Base-by-base conservation (phyloP, 2,329 filamentous ascomycete species). In the Lecanicillium sp. region DNA sequence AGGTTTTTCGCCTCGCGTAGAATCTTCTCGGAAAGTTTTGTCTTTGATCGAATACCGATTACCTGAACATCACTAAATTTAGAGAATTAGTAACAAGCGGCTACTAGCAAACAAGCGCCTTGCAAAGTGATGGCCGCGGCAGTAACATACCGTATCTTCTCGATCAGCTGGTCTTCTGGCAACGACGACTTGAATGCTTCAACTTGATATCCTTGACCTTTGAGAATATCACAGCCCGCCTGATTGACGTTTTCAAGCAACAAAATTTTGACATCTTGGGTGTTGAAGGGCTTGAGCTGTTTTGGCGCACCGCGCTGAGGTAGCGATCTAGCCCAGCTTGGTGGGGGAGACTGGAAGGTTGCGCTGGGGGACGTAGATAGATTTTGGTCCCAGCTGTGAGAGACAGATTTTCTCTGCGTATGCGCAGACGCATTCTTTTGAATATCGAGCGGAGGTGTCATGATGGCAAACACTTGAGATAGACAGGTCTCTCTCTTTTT, bases 1-100 rank as follows among this genome's bases (percentile, higher is more conserved):
- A 98, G 78, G 66, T 96, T 95, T 73, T 90, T 94, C 48, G 93
- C 93, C 65, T 94, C 84, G 49, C 81, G 78, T 52, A 98, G 78
- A 23, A 98, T 87, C 60, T 83, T 84, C 54, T 86, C 84, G 8
- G 83, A 91, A 63, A 98, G 79, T 72, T 93, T 95, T 27, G 93
- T 98, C 75, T 98, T 98, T 51, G 91, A 97, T 55, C 93, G 87
- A 60, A 98, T 97, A 56, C 93, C 93, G 64, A 98, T 93, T 60
- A 97, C 93, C 63, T 98, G 93, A 23, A 96, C 87, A 64, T 96
- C 87, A 52, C 89, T 95, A 45, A 19, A 35, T 54, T 38, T 46
- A 52, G 45, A 51, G 49, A n/a, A 56, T 52, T 47, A 27, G 32
- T 20, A 39, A 12, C 3, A 3, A 37, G 19, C 30, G 46, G 19